Conservation (phyloP, 352 stramenopile genomes). For the Globisporangium perplexum region DNA sequence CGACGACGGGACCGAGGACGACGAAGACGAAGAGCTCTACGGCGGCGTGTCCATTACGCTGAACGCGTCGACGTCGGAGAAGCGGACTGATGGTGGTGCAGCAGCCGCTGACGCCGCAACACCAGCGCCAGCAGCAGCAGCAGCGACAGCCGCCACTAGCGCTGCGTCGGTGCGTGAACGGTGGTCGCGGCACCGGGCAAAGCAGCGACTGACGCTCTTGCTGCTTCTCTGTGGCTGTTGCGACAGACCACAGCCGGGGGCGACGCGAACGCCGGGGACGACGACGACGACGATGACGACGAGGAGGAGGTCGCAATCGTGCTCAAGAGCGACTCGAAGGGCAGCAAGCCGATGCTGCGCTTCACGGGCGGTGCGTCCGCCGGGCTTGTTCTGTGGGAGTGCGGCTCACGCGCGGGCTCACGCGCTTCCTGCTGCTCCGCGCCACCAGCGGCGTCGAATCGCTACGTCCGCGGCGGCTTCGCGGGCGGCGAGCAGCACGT, state of each 20-base stretch:
- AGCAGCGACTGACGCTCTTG: not conserved
- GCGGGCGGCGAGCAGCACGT: slow-evolving; percentile 27
- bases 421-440: not conserved
- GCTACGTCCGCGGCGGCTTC: slow-evolving; percentile 68
- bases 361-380: slow-evolving; percentile 47
- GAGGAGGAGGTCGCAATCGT: slow-evolving; percentile 84
- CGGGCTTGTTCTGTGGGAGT: not conserved
- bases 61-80: slow-evolving; percentile 20
- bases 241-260: not conserved
- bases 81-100: not conserved
- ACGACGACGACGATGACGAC: slow-evolving; percentile 78
- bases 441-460: slow-evolving; percentile 32
- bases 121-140: not conserved
- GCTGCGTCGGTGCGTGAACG: not conserved
- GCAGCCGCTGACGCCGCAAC: not conserved
- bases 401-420: not conserved
- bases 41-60: slow-evolving; percentile 73
- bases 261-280: slow-evolving; percentile 14
- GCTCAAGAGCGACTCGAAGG: slow-evolving; percentile 54
- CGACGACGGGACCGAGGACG: slow-evolving; percentile 61
- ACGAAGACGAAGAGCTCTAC: slow-evolving; percentile 79
- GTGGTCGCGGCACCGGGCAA: too few relatives aligned
- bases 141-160: slow-evolving; percentile 2
- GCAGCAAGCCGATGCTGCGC: slow-evolving; percentile 64
- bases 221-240: not conserved